Evolutionary conservation across 2,329 filamentous ascomycete genomes (phyloP).

Genomic region (Ophiosphaerella herpotricha): DNA sequence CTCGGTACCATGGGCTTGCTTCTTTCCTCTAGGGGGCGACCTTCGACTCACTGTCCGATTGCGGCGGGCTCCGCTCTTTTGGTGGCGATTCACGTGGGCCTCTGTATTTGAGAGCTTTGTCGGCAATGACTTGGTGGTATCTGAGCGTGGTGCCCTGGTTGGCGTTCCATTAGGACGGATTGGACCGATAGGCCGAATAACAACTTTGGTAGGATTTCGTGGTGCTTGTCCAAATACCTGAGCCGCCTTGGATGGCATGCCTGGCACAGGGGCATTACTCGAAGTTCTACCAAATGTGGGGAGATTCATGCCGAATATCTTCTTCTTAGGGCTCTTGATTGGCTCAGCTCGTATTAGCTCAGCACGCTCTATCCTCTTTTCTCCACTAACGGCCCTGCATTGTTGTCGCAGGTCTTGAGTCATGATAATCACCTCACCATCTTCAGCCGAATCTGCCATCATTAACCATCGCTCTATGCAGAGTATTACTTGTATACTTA

Average conservation of each 20-base stretch:
- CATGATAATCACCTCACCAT: slow-evolving; percentile 18
- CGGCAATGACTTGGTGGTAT: slow-evolving; percentile 33
- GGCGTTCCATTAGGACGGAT: slow-evolving; percentile 12
- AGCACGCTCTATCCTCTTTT: slow-evolving; percentile 10
- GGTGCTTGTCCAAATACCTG: slow-evolving; percentile 41
- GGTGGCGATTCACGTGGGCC: slow-evolving; percentile 10
- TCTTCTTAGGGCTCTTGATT: slow-evolving; percentile 48
- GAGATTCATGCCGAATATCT: slow-evolving; percentile 43
- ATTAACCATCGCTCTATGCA: background rate
- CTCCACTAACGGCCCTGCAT: slow-evolving; percentile 18
- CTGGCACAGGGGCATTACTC: slow-evolving; percentile 5
- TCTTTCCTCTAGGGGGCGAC: slow-evolving; percentile 13
- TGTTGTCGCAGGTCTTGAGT: slow-evolving; percentile 26
- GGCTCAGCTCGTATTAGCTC: slow-evolving; percentile 14
- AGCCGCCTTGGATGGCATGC: slow-evolving; percentile 33
- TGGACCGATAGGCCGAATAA: slow-evolving; percentile 21
- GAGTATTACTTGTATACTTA: slow-evolving; percentile 6
- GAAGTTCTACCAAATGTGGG: slow-evolving; percentile 30
- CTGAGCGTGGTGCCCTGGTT: slow-evolving; percentile 23
- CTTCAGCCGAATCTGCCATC: slow-evolving; percentile 4
- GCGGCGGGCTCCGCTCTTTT: slow-evolving; percentile 1
- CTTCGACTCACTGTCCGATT: slow-evolving; percentile 5
- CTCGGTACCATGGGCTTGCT: slow-evolving; percentile 6
- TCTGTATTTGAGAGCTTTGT: slow-evolving; percentile 20
- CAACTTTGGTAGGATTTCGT: slow-evolving; percentile 16